A percentile compares a stretch with the other conserved stretches of the same genome.
phyloP scores from a whole-genome alignment of 1,139 yeast genomes.

The Hansenula sp. region DNA sequence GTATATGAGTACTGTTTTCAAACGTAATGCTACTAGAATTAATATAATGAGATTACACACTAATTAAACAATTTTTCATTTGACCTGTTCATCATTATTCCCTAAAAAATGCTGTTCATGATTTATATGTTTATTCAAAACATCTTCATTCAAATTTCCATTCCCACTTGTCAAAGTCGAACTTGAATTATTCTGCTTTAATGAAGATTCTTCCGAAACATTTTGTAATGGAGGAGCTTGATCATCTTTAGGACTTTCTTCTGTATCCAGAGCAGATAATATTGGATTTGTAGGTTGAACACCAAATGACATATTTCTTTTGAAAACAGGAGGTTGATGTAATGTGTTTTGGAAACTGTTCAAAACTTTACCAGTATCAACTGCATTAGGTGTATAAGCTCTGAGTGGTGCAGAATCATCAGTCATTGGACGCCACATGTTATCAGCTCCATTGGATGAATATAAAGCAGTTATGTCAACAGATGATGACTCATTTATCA shows the following conservation, averaged over 20 bases:
- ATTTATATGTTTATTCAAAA: neutral
- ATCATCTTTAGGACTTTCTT: neutral
- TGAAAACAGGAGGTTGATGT: neutral
- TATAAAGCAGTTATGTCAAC: slow-evolving; percentile 23
- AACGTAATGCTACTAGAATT: no score
- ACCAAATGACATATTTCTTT: slow-evolving; percentile 4
- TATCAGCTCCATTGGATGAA: slow-evolving; percentile 1
- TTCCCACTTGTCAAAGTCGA: slow-evolving; percentile 1
- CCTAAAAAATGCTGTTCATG: neutral
- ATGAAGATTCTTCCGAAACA: neutral
- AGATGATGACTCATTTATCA: slow-evolving; percentile 18
- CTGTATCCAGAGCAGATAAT: slow-evolving; percentile 1
- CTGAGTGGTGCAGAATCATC: neutral
- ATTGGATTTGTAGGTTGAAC: slow-evolving; percentile 4
- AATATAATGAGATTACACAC: neutral
- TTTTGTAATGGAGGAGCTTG: neutral
- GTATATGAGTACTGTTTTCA: no score
- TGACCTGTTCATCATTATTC: neutral
- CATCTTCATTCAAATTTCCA: neutral
- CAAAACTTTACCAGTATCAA: neutral
- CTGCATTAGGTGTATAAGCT: slow-evolving; percentile 1
- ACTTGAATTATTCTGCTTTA: neutral
- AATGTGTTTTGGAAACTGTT: slow-evolving; percentile 1
- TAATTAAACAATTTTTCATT: neutral
- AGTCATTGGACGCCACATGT: slow-evolving; percentile 2